phyloP scores from a whole-genome alignment of 208 protist species.

The Leishmania aethiopica region DNA sequence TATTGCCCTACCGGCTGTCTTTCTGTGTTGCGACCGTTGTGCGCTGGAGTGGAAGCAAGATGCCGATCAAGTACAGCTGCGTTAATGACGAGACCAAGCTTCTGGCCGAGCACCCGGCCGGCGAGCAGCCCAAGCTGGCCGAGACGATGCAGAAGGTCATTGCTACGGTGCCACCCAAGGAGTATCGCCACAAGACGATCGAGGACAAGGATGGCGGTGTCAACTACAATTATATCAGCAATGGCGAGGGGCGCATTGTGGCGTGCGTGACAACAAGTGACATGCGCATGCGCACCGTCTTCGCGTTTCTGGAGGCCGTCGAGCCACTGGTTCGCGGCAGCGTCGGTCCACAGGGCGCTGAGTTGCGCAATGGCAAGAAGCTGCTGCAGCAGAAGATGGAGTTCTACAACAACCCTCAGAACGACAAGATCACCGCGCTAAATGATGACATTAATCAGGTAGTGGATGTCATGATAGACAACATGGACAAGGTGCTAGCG shows the following conservation, averaged over 20 bases:
- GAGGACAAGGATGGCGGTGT: conserved; percentile 91
- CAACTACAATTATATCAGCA: conserved; percentile 93
- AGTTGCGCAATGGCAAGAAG: conserved; percentile 90
- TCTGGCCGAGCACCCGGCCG: conserved; percentile 81
- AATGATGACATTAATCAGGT: conserved; percentile 92
- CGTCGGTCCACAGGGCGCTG: conserved; percentile 46
- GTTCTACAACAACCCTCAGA: conserved; percentile 93
- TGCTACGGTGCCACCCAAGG: conserved; percentile 74
- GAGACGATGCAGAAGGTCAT: conserved; percentile 92
- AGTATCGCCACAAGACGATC: conserved; percentile 90
- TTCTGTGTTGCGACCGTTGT: not conserved
- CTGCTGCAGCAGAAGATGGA: conserved; percentile 93
- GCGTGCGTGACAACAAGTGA: conserved; percentile 86
- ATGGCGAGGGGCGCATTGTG: conserved; percentile 87
- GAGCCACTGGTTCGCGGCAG: conserved; percentile 81
- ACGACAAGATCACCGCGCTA: conserved; percentile 90
- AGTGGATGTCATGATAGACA: conserved; percentile 94
- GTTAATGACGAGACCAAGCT: conserved; percentile 84
- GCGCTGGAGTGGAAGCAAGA: not conserved
- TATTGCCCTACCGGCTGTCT: not conserved
- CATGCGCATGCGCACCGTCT: conserved; percentile 92
- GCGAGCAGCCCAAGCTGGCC: conserved; percentile 71
- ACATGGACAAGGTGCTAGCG: conserved; percentile 91
- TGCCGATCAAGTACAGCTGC: conserved; percentile 93
- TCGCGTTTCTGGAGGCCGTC: conserved; percentile 90